Evolutionary conservation across 2,329 filamentous ascomycete species (phyloP).

Genomic region (Calonectria pauciramosa): DNA sequence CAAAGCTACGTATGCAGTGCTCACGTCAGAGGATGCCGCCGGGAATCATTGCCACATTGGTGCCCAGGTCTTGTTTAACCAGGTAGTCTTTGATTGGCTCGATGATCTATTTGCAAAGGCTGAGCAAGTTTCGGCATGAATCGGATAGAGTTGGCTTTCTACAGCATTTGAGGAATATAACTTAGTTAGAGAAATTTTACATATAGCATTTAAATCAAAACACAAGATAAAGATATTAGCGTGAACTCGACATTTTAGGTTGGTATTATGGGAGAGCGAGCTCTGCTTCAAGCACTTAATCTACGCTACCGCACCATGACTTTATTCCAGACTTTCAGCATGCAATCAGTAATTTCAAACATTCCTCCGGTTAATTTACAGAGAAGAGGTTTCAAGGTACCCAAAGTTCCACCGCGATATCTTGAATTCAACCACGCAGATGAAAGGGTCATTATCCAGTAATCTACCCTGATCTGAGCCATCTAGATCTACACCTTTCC

Average conservation of each 20-base stretch:
- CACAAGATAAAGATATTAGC: neutral
- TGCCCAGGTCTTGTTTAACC: conserved; percentile 32
- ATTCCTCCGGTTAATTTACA: neutral
- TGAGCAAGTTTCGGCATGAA: neutral
- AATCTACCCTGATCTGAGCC: neutral
- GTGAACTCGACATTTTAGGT: neutral
- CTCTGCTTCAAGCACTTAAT: neutral
- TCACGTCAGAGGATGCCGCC: conserved; percentile 23
- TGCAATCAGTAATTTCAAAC: neutral
- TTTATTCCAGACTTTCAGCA: neutral
- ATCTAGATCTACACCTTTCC: neutral
- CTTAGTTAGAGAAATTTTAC: neutral
- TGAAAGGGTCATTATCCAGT: neutral
- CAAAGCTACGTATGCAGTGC: conserved; percentile 21
- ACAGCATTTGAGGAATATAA: neutral
- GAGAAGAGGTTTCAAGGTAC: neutral
- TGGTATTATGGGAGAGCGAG: neutral
- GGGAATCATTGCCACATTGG: conserved; percentile 37
- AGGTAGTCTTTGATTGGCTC: conserved; percentile 38
- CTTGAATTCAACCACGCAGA: neutral
- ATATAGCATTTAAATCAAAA: neutral
- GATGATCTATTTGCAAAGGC: neutral
- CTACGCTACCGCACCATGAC: neutral
- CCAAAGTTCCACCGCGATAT: neutral
- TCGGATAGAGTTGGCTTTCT: neutral